Base-by-base conservation (phyloP, 2,329 filamentous ascomycete species). In the Nigrograna mackinnonii region DNA sequence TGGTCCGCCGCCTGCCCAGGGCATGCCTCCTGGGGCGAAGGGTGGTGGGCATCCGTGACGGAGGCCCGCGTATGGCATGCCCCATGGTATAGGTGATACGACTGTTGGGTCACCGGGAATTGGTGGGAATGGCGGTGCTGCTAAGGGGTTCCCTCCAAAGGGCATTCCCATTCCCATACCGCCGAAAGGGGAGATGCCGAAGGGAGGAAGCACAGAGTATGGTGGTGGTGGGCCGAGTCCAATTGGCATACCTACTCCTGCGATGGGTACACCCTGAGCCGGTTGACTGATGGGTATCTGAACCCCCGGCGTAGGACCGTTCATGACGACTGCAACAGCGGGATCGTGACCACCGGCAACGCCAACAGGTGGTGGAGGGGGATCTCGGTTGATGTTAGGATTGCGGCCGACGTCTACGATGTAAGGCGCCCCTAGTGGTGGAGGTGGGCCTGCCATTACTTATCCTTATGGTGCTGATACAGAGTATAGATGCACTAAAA, bases 381-480 rank as follows among this genome's bases (percentile, higher is more conserved):
- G 54, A 5, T 62, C 59, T 45, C 57, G 63, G 46, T 61, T 61
- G 43, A 67, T 61, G 45, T 62, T 64, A 13, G 62, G 61, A 43
- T 67, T 67, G 42, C 54, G 52, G 22, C 56, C 55, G n/a, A 66
- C 49, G 50, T 66, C 57, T 28, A 49, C 56, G 41, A 47, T 40
- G 55, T 56, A 64, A 26, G 60, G 51, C 39, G 54, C 43, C 31
- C 58, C 59, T 22, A 56, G 41, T 30, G 58, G 60, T 37, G 56
- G 62, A 7, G 47, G 51, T 24, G 55, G 56, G 17, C 50, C 54
- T 37, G 60, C 51, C 61, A 66, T 66, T 24, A 28, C 9, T 9
- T 28, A n/a, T n/a, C 9, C 9, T 9, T 9, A 28, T 28, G 24
- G 24, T 28, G 24, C 9, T 28, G 24, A 28, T n/a, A n/a, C n/a